phyloP scores from a whole-genome alignment of 192 early-diverging fungal genomes.

The Podochytrium sp. region DNA sequence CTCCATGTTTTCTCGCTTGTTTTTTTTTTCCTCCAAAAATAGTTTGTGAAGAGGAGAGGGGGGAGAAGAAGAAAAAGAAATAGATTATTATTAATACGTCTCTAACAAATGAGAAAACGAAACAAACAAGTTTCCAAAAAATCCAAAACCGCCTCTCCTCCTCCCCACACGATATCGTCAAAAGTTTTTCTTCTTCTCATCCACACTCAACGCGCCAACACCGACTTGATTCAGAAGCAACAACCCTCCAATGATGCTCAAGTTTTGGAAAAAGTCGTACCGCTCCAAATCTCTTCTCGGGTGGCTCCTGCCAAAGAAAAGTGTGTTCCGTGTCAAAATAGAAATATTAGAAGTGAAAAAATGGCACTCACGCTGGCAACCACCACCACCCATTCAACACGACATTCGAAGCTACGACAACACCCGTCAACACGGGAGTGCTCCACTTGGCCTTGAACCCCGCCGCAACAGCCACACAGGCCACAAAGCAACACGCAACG shows the following conservation, averaged over 20 bases:
- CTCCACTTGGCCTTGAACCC: slow-evolving; percentile 96
- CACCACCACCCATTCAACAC: slow-evolving; percentile 96
- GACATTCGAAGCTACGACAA: slow-evolving; percentile 86
- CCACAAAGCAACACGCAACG: slow-evolving; percentile 63
- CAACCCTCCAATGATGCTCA: slow-evolving; percentile 93
- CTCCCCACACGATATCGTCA: no score
- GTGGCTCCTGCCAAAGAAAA: not conserved
- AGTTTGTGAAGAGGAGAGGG: no score
- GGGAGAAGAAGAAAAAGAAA: not conserved
- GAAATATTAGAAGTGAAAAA: not conserved
- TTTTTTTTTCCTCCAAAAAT: no score
- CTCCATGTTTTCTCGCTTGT: slow-evolving; percentile 52
- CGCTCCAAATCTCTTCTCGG: slow-evolving; percentile 35
- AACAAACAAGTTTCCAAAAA: slow-evolving; percentile 37
- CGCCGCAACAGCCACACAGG: slow-evolving; percentile 90
- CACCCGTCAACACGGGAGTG: slow-evolving; percentile 84
- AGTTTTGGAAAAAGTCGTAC: slow-evolving; percentile 97
- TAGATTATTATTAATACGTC: not conserved
- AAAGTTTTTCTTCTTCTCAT: slow-evolving; percentile 95
- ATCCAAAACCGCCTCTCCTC: no score
- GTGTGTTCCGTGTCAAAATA: no score
- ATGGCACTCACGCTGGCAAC: slow-evolving; percentile 55
- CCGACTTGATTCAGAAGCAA: slow-evolving; percentile 88
- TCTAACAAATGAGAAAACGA: slow-evolving; percentile 32
- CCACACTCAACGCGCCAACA: slow-evolving; percentile 69